Evolutionary conservation across 2,329 filamentous ascomycete genomes (phyloP).

Genomic region (Colletotrichum karsti): DNA sequence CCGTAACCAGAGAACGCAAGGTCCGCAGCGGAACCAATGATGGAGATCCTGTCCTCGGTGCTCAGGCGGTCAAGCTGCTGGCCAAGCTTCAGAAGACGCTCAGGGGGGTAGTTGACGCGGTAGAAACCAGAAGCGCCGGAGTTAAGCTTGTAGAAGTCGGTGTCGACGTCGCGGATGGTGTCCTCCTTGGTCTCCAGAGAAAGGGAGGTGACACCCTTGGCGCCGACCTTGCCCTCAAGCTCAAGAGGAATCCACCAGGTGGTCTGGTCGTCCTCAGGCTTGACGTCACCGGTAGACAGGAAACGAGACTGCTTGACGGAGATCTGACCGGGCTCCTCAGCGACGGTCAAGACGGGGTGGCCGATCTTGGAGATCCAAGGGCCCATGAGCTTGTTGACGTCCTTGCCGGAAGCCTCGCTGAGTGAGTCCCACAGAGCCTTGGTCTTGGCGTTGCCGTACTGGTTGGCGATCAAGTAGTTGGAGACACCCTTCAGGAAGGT

Average conservation of each 20-base stretch:
- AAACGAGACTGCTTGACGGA: constrained; percentile 87
- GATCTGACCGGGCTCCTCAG: constrained; percentile 85
- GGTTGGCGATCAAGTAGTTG: constrained; percentile 87
- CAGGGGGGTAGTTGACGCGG: constrained; percentile 91
- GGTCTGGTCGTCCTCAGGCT: constrained; percentile 89
- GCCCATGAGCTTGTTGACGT: constrained; percentile 88
- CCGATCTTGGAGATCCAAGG: constrained; percentile 97
- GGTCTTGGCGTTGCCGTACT: constrained; percentile 91
- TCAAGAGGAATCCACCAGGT: constrained; percentile 96
- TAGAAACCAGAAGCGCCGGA: constrained; percentile 88
- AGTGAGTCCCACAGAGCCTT: constrained; percentile 91
- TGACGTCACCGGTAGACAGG: constrained; percentile 89
- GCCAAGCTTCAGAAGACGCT: constrained; percentile 82
- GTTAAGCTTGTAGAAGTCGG: constrained; percentile 94
- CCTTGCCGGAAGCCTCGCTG: constrained; percentile 85
- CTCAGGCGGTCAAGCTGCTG: constrained; percentile 79
- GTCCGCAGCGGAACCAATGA: constrained; percentile 89
- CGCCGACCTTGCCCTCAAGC: constrained; percentile 77
- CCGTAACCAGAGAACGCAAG: constrained; percentile 88
- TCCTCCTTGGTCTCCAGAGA: constrained; percentile 81
- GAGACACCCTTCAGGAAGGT: constrained; percentile 91
- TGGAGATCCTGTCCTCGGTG: constrained; percentile 90
- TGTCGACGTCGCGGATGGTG: constrained; percentile 77
- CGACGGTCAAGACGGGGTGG: constrained; percentile 87
- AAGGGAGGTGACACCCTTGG: constrained; percentile 68